Base-by-base conservation (phyloP, 768 basidiomycete genomes). In the Tricholomella constricta region DNA sequence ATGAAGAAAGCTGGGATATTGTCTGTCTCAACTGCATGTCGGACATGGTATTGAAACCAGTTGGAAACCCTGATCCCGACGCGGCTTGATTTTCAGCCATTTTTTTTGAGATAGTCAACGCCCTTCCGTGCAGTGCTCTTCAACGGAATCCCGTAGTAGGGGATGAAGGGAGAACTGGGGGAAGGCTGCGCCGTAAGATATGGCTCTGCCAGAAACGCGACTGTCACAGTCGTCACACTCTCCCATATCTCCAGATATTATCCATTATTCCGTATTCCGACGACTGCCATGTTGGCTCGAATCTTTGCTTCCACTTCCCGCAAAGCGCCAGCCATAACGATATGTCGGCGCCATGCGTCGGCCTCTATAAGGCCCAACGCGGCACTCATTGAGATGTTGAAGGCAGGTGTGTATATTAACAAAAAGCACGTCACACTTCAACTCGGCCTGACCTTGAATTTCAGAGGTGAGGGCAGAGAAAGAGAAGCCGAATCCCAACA, bases 1-100 rank as follows among this genome's bases (percentile, higher is more conserved):
- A 77, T 3, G 68, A 67, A 10, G 74, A 71, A 17, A 80, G 60
- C 61, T 86, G 84, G 3, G 70, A 80, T 52, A 86, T 80, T 15
- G 84, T 83, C 63, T 87, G 83, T 23, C 77, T 73, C 41, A 89
- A 76, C 59, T 88, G 85, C 45, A 77, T 72, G 63, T 87, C 86
- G 1, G 85, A 74, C 74, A 89, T 79, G 49, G 66, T 72, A 42
- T 72, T 66, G 48, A 71, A 72, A 31, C 64, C 58, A 41, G 68
- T 55, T 19, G 64, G 62, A 35, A 68, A 62, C 12, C 63, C 52
- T 8, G 69, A 63, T 51, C 52, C 55, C 8, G 61, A 48, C 22
- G 62, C 44, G 25, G 55, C 54, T 49, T 62, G 64, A 31, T 48
- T 66, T 20, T 71, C 69, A 22, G 67, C 51, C 72, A 72, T 74